phyloP scores from a whole-genome alignment of 768 basidiomycete genomes.

The Termitomyces sp. region DNA sequence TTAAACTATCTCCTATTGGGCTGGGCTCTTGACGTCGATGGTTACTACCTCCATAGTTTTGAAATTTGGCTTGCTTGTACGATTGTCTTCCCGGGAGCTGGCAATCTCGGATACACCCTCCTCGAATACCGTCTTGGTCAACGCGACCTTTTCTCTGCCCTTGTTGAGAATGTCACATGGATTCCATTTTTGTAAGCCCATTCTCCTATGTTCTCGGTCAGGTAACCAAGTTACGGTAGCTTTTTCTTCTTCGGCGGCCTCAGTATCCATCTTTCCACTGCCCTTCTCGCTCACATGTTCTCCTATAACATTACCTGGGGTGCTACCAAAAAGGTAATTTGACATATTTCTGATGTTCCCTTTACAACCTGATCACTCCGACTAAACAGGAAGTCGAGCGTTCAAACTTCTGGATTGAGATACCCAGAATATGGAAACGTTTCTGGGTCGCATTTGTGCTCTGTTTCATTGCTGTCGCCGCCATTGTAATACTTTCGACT shows the following conservation, averaged over 20 bases:
- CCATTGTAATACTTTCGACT: constrained; percentile 52
- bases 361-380: no score
- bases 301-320: constrained; percentile 78
- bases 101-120: constrained; percentile 63
- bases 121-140: constrained; percentile 65
- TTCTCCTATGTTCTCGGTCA: constrained; percentile 7
- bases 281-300: constrained; percentile 65
- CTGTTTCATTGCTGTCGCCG: constrained; percentile 42
- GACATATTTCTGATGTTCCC: not conserved
- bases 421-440: constrained; percentile 76
- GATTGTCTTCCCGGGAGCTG: constrained; percentile 63
- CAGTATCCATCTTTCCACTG: constrained; percentile 60
- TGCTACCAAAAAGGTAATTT: constrained; percentile 57
- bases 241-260: constrained; percentile 79
- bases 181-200: constrained; percentile 70
- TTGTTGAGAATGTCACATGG: constrained; percentile 59
- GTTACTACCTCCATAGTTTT: constrained; percentile 66
- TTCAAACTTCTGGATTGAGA: constrained; percentile 88
- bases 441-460: constrained; percentile 64
- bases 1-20: constrained; percentile 71
- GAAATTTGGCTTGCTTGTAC: constrained; percentile 73
- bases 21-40: constrained; percentile 54
- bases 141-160: constrained; percentile 39
- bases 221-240: constrained; percentile 25
- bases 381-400: constrained; percentile 67